phyloP scores from a whole-genome alignment of 2,329 filamentous ascomycete species.

The Colletotrichum sp. region DNA sequence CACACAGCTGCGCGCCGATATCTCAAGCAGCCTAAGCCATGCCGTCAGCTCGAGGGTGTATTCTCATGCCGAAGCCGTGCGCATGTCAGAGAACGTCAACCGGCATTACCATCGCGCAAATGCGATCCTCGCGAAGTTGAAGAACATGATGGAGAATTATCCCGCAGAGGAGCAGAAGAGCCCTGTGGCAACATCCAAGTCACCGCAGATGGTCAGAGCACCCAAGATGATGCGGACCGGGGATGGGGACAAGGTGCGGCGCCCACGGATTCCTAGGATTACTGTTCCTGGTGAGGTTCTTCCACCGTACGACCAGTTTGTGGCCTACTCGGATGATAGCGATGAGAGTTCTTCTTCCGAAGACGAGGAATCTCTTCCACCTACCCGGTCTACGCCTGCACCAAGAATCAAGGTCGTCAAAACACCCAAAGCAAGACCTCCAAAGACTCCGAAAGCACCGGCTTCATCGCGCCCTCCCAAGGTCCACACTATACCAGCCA shows the following conservation, averaged over 20 bases:
- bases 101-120: constrained; percentile 66
- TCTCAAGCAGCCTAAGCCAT: constrained; percentile 61
- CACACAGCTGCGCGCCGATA: constrained; percentile 59
- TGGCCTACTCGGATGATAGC: constrained; percentile 57
- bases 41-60: constrained; percentile 61
- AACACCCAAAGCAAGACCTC: constrained; percentile 27
- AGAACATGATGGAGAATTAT: constrained; percentile 65
- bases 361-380: constrained; percentile 21
- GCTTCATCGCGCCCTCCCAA: constrained; percentile 24
- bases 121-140: constrained; percentile 61
- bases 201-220: constrained; percentile 54
- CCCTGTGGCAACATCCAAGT: constrained; percentile 53
- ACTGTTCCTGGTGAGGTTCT: constrained; percentile 70
- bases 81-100: constrained; percentile 67
- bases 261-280: constrained; percentile 58
- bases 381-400: constrained; percentile 34
- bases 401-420: constrained; percentile 57
- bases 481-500: constrained; percentile 29
- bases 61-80: constrained; percentile 64
- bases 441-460: constrained; percentile 45
- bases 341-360: constrained; percentile 59
- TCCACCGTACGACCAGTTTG: constrained; percentile 69
- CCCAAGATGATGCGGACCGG: constrained; percentile 52
- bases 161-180: constrained; percentile 58
- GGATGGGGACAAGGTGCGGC: constrained; percentile 49